Evolutionary conservation across 2,329 filamentous ascomycete genomes (phyloP).

Genomic region (Pseudodiploospora longispora): DNA sequence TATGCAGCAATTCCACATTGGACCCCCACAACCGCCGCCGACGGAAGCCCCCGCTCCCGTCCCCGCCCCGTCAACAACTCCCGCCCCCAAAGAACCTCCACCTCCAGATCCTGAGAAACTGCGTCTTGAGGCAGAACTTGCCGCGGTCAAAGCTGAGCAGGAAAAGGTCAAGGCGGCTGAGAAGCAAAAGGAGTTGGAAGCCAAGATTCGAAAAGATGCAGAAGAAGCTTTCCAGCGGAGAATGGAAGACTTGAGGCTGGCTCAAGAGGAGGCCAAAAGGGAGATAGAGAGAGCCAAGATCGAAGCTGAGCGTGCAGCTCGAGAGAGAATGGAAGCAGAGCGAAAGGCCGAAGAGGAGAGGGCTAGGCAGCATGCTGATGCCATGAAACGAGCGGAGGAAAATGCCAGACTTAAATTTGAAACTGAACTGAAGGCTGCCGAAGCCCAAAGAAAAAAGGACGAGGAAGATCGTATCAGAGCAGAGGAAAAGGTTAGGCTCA

Average conservation of each 20-base stretch:
- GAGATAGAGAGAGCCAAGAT: constrained; percentile 39
- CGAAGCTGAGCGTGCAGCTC: constrained; percentile 37
- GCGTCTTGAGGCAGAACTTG: constrained; percentile 52
- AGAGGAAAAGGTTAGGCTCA: constrained; percentile 37
- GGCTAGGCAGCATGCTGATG: constrained; percentile 26
- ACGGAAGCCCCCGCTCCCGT: constrained; percentile 32
- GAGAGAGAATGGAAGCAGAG: constrained; percentile 36
- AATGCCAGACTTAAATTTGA: constrained; percentile 31
- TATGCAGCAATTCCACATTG: constrained; percentile 33
- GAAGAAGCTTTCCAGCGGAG: constrained; percentile 34
- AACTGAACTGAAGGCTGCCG: constrained; percentile 34
- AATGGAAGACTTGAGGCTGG: constrained; percentile 33
- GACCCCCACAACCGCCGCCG: constrained; percentile 33
- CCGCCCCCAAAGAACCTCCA: constrained; percentile 32
- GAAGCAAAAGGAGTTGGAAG: constrained; percentile 35
- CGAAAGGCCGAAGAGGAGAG: constrained; percentile 39
- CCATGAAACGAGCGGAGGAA: constrained; percentile 27
- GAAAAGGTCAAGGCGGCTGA: constrained; percentile 38
- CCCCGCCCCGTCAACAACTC: constrained; percentile 22
- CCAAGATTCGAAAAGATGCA: constrained; percentile 37
- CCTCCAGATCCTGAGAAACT: constrained; percentile 49
- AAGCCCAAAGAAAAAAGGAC: constrained; percentile 32
- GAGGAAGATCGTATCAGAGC: constrained; percentile 33
- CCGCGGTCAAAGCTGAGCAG: constrained; percentile 38
- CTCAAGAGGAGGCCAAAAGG: constrained; percentile 36